phyloP scores from a whole-genome alignment of 768 basidiomycete genomes.

The Pluteus cervinus region DNA sequence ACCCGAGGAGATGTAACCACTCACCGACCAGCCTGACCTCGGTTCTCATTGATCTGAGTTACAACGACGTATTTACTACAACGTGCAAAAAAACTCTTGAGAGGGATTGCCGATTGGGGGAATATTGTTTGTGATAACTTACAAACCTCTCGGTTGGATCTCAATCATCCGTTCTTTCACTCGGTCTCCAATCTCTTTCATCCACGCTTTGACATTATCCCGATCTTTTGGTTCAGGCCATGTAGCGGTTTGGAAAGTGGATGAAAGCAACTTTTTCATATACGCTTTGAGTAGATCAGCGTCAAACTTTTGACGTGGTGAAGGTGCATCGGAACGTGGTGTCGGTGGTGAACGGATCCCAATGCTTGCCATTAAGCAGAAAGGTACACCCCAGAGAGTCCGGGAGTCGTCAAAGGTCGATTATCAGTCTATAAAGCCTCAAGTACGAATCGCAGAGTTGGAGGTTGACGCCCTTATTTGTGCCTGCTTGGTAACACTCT shows the following conservation, averaged over 20 bases:
- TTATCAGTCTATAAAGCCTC: no score
- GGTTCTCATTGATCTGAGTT: conserved; percentile 80
- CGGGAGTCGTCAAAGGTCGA: no score
- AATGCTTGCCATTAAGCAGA: no score
- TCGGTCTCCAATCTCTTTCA: conserved; percentile 78
- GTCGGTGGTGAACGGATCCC: conserved; percentile 58
- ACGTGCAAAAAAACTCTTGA: conserved; percentile 6
- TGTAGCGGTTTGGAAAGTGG: conserved; percentile 54
- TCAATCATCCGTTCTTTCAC: conserved; percentile 84
- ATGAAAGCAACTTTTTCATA: conserved; percentile 74
- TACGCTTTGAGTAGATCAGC: conserved; percentile 67
- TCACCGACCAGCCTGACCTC: conserved; percentile 80
- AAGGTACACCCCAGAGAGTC: no score
- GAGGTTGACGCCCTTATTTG: no score
- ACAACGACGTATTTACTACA: conserved; percentile 81
- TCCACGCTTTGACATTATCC: conserved; percentile 68
- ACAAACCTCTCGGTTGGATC: conserved; percentile 80
- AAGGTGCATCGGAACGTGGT: conserved; percentile 56
- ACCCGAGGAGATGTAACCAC: conserved; percentile 17
- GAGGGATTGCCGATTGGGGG: neutral
- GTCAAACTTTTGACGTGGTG: conserved; percentile 61
- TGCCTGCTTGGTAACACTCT: no score
- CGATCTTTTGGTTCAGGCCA: conserved; percentile 70
- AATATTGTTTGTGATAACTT: conserved; percentile 27
- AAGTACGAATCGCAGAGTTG: no score